phyloP scores from a whole-genome alignment of 176 grass and related monocot species.

The Zoysia pacifica region DNA sequence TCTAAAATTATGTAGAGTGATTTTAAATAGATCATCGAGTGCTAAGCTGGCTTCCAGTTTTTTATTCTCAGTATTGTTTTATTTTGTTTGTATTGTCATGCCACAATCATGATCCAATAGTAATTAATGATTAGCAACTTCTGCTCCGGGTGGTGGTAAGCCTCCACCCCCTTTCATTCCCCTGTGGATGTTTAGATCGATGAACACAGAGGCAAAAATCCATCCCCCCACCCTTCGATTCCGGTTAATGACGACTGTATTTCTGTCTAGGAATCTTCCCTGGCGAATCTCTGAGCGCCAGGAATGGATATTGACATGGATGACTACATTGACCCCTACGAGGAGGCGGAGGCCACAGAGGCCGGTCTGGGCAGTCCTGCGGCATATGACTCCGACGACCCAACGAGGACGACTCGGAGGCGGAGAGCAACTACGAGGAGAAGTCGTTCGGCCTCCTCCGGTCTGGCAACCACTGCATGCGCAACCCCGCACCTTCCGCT shows the following conservation, averaged over 20 bases:
- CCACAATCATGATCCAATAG: too few species aligned
- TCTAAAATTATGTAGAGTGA: too few species aligned
- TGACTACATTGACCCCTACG: constrained; percentile 57
- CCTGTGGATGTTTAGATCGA: neutral
- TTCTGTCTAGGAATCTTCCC: neutral
- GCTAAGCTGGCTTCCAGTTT: too few species aligned
- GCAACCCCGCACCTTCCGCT: constrained; percentile 75
- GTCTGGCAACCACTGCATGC: constrained; percentile 64
- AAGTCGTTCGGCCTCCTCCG: constrained; percentile 56
- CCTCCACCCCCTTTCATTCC: neutral
- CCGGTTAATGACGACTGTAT: neutral
- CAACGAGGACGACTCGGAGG: constrained; percentile 58
- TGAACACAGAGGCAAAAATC: neutral
- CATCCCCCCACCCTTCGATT: neutral
- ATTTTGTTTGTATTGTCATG: too few species aligned
- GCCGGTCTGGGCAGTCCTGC: constrained; percentile 28
- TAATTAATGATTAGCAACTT: neutral
- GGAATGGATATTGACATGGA: constrained; percentile 44
- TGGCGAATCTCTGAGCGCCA: too few species aligned
- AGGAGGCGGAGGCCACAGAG: constrained; percentile 51
- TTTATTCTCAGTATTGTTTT: too few species aligned
- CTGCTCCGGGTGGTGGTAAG: neutral
- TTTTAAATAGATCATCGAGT: too few species aligned
- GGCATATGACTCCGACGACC: constrained; percentile 12
- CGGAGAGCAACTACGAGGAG: constrained; percentile 61